These are phyloP conservation scores for Ustilago bromivora DNA, from an alignment of 1,284 basidiomycete species.

Conservation along the genomic window DNA sequence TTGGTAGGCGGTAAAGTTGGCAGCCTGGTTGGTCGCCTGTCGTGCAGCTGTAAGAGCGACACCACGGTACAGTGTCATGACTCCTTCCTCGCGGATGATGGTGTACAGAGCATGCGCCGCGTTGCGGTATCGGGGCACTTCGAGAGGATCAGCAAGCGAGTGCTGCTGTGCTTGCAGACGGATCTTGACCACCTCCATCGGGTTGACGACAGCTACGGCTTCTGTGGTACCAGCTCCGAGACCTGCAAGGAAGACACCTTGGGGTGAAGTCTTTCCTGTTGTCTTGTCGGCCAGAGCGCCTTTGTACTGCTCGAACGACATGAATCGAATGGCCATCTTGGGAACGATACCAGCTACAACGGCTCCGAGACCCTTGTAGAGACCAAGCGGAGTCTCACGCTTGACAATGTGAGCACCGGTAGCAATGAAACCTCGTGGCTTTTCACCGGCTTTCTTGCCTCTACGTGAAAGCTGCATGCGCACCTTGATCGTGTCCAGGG, in stretches of 20 bases:
- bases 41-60: constrained; percentile 89
- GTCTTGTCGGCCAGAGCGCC: constrained; percentile 79
- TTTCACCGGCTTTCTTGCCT: constrained; percentile 58
- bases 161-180: constrained; percentile 97
- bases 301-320: constrained; percentile 97
- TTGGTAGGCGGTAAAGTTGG: constrained; percentile 98
- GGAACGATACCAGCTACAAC: constrained; percentile 93
- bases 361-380: constrained; percentile 99
- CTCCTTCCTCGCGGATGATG: constrained; percentile 92
- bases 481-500: constrained; percentile 92
- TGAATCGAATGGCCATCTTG: constrained; percentile 99
- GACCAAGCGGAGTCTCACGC: constrained; percentile 91
- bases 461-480: constrained; percentile 85
- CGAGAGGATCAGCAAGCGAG: constrained; percentile 94
- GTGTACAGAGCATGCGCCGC: constrained; percentile 96
- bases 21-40: constrained; percentile 98
- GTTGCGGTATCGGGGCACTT: constrained; percentile 93
- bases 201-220: constrained; percentile 90
- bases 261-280: constrained; percentile 81
- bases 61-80: constrained; percentile 87
- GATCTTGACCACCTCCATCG: constrained; percentile 99
- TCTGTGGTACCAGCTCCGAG: constrained; percentile 91
- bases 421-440: constrained; percentile 90
- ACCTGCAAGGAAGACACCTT: constrained; percentile 85
- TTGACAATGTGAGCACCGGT: constrained; percentile 89